A percentile compares a stretch with the other conserved stretches of the same genome.
These are phyloP conservation scores for Dinochytrium kinnereticum DNA, from an alignment of 371 early-diverging fungal species.

Conservation along the genomic window DNA sequence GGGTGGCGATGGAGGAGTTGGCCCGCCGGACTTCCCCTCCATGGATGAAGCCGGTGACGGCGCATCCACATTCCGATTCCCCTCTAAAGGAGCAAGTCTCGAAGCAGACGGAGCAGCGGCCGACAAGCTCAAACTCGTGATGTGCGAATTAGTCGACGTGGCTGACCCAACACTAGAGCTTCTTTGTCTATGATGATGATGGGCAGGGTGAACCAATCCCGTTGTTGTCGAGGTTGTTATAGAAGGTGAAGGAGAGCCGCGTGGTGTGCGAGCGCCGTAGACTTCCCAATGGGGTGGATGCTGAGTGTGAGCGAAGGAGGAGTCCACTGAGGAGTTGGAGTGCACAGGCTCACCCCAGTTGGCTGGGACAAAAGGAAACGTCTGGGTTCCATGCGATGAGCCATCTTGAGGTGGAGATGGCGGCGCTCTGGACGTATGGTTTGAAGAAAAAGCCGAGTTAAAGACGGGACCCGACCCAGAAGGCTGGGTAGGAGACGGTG, in stretches of 20 bases:
- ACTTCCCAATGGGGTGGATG: not conserved
- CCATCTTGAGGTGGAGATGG: no score
- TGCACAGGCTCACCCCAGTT: not conserved
- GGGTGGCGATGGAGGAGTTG: not conserved
- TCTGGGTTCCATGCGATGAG: no score
- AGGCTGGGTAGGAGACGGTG: no score
- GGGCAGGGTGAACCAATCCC: no score
- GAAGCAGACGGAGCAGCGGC: not conserved
- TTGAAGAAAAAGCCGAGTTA: no score
- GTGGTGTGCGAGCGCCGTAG: not conserved
- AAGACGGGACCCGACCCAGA: no score
- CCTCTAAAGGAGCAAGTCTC: not conserved
- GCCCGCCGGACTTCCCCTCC: not conserved
- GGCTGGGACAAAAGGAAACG: not conserved
- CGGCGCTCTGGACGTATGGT: no score
- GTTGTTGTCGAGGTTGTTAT: not conserved
- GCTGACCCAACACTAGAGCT: constrained; percentile 1
- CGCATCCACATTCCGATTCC: not conserved
- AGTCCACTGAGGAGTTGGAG: not conserved
- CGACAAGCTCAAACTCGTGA: not conserved
- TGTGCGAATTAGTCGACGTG: not conserved
- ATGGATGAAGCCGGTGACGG: not conserved
- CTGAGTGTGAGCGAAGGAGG: not conserved
- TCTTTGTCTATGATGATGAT: not conserved
- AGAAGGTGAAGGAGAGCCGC: not conserved